Conservation (phyloP, 2,329 filamentous ascomycete species). For the Shiraia bambusicola region DNA sequence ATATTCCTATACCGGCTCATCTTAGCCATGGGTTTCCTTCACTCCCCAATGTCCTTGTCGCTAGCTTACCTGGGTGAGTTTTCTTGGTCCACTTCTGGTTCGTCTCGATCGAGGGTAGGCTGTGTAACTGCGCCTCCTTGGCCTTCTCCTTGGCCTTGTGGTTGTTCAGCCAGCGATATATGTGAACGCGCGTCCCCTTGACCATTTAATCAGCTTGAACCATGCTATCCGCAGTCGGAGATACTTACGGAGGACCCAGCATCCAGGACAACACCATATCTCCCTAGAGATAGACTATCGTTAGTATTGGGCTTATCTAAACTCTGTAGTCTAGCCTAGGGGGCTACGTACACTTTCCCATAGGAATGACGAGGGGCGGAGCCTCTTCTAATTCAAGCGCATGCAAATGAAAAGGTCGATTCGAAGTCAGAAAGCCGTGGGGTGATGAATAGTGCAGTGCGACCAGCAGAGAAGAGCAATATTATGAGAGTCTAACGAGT, state of each 20-base stretch:
- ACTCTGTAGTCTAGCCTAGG: slow-evolving; percentile 11
- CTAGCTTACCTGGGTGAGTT: slow-evolving; percentile 72
- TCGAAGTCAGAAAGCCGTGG: slow-evolving; percentile 5
- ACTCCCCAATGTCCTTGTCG: neutral
- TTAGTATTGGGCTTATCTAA: slow-evolving; percentile 21
- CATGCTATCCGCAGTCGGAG: neutral
- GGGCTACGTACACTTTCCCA: slow-evolving; percentile 47
- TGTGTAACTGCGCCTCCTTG: slow-evolving; percentile 60
- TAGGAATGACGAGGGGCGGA: slow-evolving; percentile 28
- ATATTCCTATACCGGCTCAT: slow-evolving; percentile 59
- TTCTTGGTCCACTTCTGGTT: slow-evolving; percentile 91
- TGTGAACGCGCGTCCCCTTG: slow-evolving; percentile 82
- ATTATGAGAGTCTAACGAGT: slow-evolving; percentile 24
- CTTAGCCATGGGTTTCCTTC: slow-evolving; percentile 11
- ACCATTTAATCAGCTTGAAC: slow-evolving; percentile 17
- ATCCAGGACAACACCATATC: slow-evolving; percentile 94
- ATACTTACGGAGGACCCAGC: slow-evolving; percentile 81
- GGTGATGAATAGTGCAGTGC: slow-evolving; percentile 6
- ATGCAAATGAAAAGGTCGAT: slow-evolving; percentile 27
- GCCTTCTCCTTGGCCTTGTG: slow-evolving; percentile 65
- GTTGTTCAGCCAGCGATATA: slow-evolving; percentile 90
- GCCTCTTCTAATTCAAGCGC: slow-evolving; percentile 20
- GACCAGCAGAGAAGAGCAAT: slow-evolving; percentile 8
- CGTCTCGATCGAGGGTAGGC: slow-evolving; percentile 77
- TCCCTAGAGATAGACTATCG: slow-evolving; percentile 47